Base-by-base conservation (phyloP, 2,329 filamentous ascomycete genomes). In the Aspergillus proliferans region DNA sequence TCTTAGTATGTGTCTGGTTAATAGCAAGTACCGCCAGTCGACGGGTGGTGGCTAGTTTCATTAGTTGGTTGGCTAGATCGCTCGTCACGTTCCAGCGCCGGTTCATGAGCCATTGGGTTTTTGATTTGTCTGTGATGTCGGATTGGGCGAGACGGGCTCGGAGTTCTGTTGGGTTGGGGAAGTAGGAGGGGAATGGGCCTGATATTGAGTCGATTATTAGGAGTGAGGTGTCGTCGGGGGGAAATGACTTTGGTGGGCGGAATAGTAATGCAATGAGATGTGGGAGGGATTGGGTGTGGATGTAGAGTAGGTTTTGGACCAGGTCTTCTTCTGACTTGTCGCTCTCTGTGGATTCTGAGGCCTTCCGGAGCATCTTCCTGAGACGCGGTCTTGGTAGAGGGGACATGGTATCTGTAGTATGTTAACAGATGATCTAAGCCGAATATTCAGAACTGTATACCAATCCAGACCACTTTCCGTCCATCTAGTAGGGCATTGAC, bases 1-100 rank as follows among this genome's bases (percentile, higher is more conserved):
- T 85, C 56, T 84, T 86, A n/a, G 88, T 94, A 39, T 85, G 86
- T 51, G 86, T 88, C 64, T 94, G 90, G 34, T 84, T 89, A 44
- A 90, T 77, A 18, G 93, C 66, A 2, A 95, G 74, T 39, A 95
- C 76, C 21, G 88, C 86, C 46, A 91, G 76, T 59, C 87, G 80
- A 54, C 82, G 80, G 26, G 85, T 80, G 9, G 85, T 83, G 4
- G 91, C 88, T 9, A 95, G 77, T 59, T 85, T 91, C 52, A 85
- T 81, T 3, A 85, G 69, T 34, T 73, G 72, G 3, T 73, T 72
- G 5, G 77, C 72, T 9, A 96, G 71, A 3, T 85, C 81, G 49
- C 80, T 83, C 51, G 88, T 81, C 24, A 95, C 76, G 49, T 79
- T 76, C 67, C 77, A 82, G 69, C 62, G 65, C 57, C 54, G 62